phyloP scores from a whole-genome alignment of 768 basidiomycete species.

The Chalciporus pseudorubinellus region DNA sequence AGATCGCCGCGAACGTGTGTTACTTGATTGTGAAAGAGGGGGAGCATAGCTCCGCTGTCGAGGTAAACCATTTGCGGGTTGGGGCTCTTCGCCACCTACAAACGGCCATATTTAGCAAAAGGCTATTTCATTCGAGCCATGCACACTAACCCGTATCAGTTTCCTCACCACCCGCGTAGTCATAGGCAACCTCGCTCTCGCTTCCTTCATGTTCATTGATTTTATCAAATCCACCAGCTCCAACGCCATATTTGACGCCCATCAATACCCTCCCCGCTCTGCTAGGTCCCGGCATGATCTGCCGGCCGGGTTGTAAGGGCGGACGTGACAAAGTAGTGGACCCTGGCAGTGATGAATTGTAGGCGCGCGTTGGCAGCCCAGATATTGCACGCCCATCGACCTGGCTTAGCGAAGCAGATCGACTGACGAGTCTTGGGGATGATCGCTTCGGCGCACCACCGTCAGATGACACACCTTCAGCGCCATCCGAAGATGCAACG shows the following conservation, averaged over 20 bases:
- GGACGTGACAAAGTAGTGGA: constrained; percentile 39
- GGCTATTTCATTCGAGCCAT: constrained; percentile 4
- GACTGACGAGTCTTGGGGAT: constrained; percentile 30
- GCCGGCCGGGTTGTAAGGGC: constrained; percentile 40
- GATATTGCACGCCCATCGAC: constrained; percentile 36
- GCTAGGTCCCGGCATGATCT: constrained; percentile 43
- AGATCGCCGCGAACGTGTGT: constrained; percentile 66
- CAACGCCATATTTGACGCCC: constrained; percentile 31
- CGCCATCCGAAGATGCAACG: constrained; percentile 26
- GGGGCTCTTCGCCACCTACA: constrained; percentile 32
- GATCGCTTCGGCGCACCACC: constrained; percentile 16
- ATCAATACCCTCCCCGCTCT: constrained; percentile 53
- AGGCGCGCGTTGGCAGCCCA: constrained; percentile 32
- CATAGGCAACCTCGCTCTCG: constrained; percentile 39
- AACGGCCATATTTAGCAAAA: constrained; percentile 22
- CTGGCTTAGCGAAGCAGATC: constrained; percentile 33
- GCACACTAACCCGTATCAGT: constrained; percentile 39
- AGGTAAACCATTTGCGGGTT: constrained; percentile 20
- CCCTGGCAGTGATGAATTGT: constrained; percentile 26
- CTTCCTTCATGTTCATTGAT: constrained; percentile 45
- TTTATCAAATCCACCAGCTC: constrained; percentile 41
- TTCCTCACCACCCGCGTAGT: constrained; percentile 34
- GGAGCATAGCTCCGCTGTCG: constrained; percentile 30
- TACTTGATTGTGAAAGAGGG: constrained; percentile 37
- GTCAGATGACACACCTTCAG: constrained; percentile 26